Evolutionary conservation across 1,284 basidiomycete species (phyloP), one percentile per base, ranked within the genome.

Genomic region (Apiotrichum siamense): DNA sequence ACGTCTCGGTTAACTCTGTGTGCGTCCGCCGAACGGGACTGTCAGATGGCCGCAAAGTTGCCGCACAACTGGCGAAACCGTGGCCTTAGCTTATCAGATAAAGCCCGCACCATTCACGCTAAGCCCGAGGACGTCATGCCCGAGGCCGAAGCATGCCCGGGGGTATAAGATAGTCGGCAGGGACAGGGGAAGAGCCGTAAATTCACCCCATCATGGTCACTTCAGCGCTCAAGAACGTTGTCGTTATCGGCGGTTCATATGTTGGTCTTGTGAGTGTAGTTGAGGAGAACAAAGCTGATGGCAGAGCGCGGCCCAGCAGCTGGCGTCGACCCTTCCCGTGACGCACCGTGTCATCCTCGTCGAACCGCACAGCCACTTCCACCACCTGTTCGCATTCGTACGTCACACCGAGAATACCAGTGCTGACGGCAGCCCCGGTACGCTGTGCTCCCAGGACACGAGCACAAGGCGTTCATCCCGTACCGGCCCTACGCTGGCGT

Each of bases 391-490:
- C 37, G 63, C 60, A 11, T 64, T 59, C 38, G 60, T 62, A 24
- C 42, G 60, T 49, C n/a, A 10, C 35, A 7, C 17, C 32, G 18
- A n/a, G 4, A 18, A 11, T 7, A n/a, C 6, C 38, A 12, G 12
- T 35, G 6, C 37, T 31, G 4, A 32, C 33, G 6, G 5, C 36
- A 55, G 49, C 82, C 84, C 3, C 77, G 84, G 42, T 80, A 81
- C 58, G 78, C 81, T 10, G 79, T 85, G 13, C 75, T 86, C 9
- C 77, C 82, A 7, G 79, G 80, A 27, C 82, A 86, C 62, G 84
- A 85, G 69, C 81, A 85, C 73, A 86, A 86, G 75, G 82, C 83
- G 18, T 83, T 83, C 79, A 66, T 73, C 72, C 77, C 61, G 1
- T 79, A 76, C 64, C 20, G 37, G 32, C 4, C 7, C 37, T 23